Evolutionary conservation across 176 grass and related monocot genomes (phyloP), one percentile per base, ranked within the genome.

Genomic region (Triticum monococcum): DNA sequence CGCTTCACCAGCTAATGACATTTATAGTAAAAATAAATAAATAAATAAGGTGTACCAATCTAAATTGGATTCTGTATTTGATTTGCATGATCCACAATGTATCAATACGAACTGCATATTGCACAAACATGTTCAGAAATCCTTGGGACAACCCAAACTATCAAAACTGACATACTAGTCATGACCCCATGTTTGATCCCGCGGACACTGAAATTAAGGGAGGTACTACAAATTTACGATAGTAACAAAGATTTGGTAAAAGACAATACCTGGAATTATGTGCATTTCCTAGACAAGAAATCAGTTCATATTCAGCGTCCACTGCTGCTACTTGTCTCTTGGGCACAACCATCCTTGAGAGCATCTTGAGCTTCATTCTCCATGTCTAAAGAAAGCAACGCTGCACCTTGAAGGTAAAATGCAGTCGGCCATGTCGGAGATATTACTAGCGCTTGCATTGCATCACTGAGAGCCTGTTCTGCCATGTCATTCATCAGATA

Each of bases 361-460:
- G 92, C 82, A 91, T 96, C 97, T 71, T 86, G 86, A 84, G 93
- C 97, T 88, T 96, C 97, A 71, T 96, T 94, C 72, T 96, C 97
- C 94, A 92, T 96, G 40, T 87, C 90, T 84, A 90, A 83, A 83
- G 92, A 79, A 75, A 98, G 64, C 70, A 98, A 78, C 0, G 94
- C 92, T 37, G 94, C 91, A 20, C 94, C 92, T 70, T 98, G 97
- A 79, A 98, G 97, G 90, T 98, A 98, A 81, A 91, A 94, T 84
- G 93, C 97, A 48, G 94, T 98, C 6, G 97, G 64, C 97, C 94
- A 96, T 32, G 88, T 86, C 0, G 97, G 97, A 69, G 92, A 98
- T 85, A 96, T 94, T 79, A 98, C 97, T 36, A 98, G 85, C 20
- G 97, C 91, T 66, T 98, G 90, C 90, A 94, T 85, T 25, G 97